Evolutionary conservation across 768 basidiomycete species (phyloP).

Genomic region (Lentinula sp.): DNA sequence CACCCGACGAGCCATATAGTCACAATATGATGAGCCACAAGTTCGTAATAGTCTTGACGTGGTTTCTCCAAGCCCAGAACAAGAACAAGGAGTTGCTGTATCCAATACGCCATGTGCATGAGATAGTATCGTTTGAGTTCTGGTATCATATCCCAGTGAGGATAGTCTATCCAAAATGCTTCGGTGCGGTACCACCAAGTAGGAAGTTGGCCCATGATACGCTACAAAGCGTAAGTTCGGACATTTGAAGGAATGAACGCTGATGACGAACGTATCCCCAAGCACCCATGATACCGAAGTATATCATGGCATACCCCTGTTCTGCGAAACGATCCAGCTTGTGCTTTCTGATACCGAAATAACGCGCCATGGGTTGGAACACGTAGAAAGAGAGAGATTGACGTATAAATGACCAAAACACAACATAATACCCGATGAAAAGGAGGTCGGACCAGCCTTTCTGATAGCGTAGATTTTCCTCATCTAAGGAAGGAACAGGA

Average conservation of each 20-base stretch:
- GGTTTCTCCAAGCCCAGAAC: constrained; percentile 88
- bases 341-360: constrained; percentile 42
- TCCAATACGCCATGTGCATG: constrained; percentile 91
- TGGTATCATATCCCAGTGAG: constrained; percentile 82
- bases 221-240: constrained; percentile 33
- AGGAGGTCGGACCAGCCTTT: constrained; percentile 53
- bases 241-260: neutral
- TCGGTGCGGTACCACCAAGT: constrained; percentile 84
- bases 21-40: constrained; percentile 87
- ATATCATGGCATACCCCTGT: constrained; percentile 63
- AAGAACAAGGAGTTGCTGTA: constrained; percentile 89
- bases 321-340: constrained; percentile 69
- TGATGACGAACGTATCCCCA: constrained; percentile 49
- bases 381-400: constrained; percentile 38
- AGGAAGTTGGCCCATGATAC: constrained; percentile 75
- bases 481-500: constrained; percentile 27
- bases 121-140: constrained; percentile 91
- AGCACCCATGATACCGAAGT: constrained; percentile 45
- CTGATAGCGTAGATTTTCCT: constrained; percentile 34
- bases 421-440: constrained; percentile 60
- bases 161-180: constrained; percentile 87
- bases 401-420: constrained; percentile 67
- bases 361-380: constrained; percentile 5
- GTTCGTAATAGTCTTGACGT: constrained; percentile 83
- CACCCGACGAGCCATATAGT: constrained; percentile 87